These are phyloP conservation scores for Umbelopsis vinacea DNA, from an alignment of 192 early-diverging fungal genomes.

Conservation along the genomic window DNA sequence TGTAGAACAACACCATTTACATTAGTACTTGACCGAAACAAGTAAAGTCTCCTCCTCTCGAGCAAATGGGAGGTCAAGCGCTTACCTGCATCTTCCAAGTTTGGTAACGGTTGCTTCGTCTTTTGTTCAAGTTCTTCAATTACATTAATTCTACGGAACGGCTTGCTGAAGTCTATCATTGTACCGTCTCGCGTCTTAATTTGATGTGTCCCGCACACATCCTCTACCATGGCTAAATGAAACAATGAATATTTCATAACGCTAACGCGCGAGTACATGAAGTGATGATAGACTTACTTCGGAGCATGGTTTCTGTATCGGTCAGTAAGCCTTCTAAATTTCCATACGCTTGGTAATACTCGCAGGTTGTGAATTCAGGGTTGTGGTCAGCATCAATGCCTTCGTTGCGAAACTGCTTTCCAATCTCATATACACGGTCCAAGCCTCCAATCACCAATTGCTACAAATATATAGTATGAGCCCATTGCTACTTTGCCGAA, in stretches of 20 bases:
- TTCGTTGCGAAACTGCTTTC: conserved; percentile 92
- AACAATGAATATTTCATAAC: neutral
- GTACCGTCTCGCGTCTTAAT: conserved; percentile 28
- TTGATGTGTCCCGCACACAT: conserved; percentile 29
- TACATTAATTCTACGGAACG: conserved; percentile 64
- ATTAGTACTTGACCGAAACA: neutral
- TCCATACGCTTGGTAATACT: conserved; percentile 85
- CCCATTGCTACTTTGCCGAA: neutral
- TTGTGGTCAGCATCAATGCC: conserved; percentile 88
- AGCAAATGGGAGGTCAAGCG: neutral
- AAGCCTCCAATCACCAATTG: conserved; percentile 87
- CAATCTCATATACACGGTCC: conserved; percentile 86
- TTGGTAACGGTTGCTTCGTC: conserved; percentile 45
- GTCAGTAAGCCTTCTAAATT: conserved; percentile 69
- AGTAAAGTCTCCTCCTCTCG: neutral
- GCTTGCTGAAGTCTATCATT: conserved; percentile 52
- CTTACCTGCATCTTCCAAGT: conserved; percentile 41
- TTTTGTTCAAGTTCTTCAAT: conserved; percentile 49
- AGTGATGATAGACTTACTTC: neutral
- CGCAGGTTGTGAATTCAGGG: conserved; percentile 91
- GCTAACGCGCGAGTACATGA: neutral
- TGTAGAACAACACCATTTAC: neutral
- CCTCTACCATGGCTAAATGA: conserved; percentile 44
- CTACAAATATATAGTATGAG: conserved; percentile 28
- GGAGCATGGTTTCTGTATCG: conserved; percentile 67